Conservation (phyloP, 108 stramenopile genomes). For the Nitzschia sp. region DNA sequence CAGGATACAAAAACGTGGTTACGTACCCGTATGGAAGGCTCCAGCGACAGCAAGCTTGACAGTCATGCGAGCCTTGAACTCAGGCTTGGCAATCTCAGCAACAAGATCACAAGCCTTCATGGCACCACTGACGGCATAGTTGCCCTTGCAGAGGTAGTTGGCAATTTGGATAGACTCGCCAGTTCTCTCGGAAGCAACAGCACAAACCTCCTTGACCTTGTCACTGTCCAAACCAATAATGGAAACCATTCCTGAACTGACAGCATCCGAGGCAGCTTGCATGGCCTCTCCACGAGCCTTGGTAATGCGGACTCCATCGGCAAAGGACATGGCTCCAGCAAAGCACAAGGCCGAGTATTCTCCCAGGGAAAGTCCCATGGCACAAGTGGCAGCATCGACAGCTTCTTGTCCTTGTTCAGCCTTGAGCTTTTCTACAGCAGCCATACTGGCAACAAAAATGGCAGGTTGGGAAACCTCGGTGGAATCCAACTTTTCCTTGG, state of each 20-base stretch:
- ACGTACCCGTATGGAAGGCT: constrained; percentile 91
- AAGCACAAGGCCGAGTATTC: constrained; percentile 98
- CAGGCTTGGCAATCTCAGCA: constrained; percentile 93
- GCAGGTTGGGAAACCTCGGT: constrained; percentile 96
- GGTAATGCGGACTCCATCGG: constrained; percentile 96
- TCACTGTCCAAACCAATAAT: constrained; percentile 93
- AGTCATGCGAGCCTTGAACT: constrained; percentile 96
- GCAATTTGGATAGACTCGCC: constrained; percentile 86
- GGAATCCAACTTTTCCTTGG: constrained; percentile 93
- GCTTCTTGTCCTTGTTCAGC: constrained; percentile 87
- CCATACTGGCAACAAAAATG: constrained; percentile 97
- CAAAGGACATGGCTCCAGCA: constrained; percentile 94
- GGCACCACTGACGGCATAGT: constrained; percentile 94
- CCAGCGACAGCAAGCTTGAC: constrained; percentile 97
- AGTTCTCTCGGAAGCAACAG: constrained; percentile 72
- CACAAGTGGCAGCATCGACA: constrained; percentile 89
- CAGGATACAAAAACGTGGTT: too few species aligned
- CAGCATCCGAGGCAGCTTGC: constrained; percentile 95
- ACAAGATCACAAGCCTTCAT: constrained; percentile 83
- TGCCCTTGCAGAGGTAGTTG: constrained; percentile 94
- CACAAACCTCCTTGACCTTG: constrained; percentile 84
- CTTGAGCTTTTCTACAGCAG: constrained; percentile 93
- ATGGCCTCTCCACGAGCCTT: constrained; percentile 96
- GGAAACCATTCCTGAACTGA: constrained; percentile 93
- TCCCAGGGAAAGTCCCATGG: constrained; percentile 93